These are phyloP conservation scores for Stephania japonica DNA, from an alignment of 164 flowering plant genomes.

Conservation along the genomic window DNA sequence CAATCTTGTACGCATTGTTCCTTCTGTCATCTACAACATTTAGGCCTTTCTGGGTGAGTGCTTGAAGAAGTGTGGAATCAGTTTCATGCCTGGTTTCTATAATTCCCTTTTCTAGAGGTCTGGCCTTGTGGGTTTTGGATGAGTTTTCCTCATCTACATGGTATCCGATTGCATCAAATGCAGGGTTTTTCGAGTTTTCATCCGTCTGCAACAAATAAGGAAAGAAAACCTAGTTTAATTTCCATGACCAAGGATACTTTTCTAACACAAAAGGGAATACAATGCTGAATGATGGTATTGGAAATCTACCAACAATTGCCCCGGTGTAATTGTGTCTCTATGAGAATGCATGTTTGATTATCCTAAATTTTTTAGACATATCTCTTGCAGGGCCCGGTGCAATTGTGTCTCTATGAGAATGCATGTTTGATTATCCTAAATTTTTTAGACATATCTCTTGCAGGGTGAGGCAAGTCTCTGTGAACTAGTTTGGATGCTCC, in stretches of 20 bases:
- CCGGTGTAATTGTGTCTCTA: no score
- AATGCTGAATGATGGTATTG: background rate
- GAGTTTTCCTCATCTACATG: slow-evolving; percentile 17
- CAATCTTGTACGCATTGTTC: slow-evolving; percentile 27
- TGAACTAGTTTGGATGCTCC: no score
- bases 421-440: no score
- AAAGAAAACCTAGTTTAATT: background rate
- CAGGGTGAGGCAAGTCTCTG: no score
- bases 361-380: no score
- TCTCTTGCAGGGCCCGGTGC: no score
- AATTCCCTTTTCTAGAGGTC: slow-evolving; percentile 50
- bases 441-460: no score
- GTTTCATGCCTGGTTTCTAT: slow-evolving; percentile 37
- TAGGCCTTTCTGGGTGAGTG: slow-evolving; percentile 43
- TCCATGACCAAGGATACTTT: background rate
- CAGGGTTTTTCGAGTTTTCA: slow-evolving; percentile 41
- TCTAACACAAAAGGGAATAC: background rate
- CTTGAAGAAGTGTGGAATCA: slow-evolving; percentile 29
- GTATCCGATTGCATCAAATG: slow-evolving; percentile 54
- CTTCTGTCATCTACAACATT: slow-evolving; percentile 24
- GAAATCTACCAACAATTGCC: background rate
- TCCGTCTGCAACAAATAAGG: slow-evolving; percentile 28
- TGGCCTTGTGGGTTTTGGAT: slow-evolving; percentile 14
- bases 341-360: no score
- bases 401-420: no score